Percentiles rank a stretch among this genome's conserved stretches.
phyloP scores from a whole-genome alignment of 1,139 yeast species.

The Zygosaccharomyces pseudobailii region DNA sequence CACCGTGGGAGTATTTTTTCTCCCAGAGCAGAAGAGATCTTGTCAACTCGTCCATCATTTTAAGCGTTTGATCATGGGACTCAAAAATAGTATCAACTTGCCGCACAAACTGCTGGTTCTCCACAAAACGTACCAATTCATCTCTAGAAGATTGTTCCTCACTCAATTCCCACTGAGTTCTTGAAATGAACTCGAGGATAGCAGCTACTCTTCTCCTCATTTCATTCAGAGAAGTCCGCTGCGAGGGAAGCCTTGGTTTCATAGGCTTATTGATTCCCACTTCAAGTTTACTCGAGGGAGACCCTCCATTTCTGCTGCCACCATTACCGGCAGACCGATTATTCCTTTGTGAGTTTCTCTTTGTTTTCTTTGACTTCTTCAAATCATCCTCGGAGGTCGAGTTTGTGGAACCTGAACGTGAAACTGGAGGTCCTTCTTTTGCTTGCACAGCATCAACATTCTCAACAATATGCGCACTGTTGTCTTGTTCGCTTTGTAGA shows the following conservation, averaged over 20 bases:
- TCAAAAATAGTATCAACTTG: constrained; percentile 39
- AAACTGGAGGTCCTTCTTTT: constrained; percentile 1
- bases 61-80: constrained; percentile 55
- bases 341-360: constrained; percentile 12
- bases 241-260: constrained; percentile 77
- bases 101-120: constrained; percentile 37
- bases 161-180: constrained; percentile 76
- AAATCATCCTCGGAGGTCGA: constrained; percentile 14
- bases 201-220: constrained; percentile 86
- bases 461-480: background rate
- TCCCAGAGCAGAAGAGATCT: constrained; percentile 73
- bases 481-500: background rate
- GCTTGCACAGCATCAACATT: background rate
- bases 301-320: constrained; percentile 2
- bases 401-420: constrained; percentile 11
- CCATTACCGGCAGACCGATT: constrained; percentile 13
- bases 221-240: constrained; percentile 68
- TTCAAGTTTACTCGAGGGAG: constrained; percentile 18
- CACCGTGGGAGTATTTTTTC: constrained; percentile 43
- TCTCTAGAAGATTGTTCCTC: constrained; percentile 59
- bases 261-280: constrained; percentile 57
- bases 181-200: constrained; percentile 80
- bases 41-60: constrained; percentile 65
- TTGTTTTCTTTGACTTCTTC: constrained; percentile 12
- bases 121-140: constrained; percentile 43